Base-by-base conservation (phyloP, 2,329 filamentous ascomycete genomes). In the Phaeosphaeriaceae sp. region DNA sequence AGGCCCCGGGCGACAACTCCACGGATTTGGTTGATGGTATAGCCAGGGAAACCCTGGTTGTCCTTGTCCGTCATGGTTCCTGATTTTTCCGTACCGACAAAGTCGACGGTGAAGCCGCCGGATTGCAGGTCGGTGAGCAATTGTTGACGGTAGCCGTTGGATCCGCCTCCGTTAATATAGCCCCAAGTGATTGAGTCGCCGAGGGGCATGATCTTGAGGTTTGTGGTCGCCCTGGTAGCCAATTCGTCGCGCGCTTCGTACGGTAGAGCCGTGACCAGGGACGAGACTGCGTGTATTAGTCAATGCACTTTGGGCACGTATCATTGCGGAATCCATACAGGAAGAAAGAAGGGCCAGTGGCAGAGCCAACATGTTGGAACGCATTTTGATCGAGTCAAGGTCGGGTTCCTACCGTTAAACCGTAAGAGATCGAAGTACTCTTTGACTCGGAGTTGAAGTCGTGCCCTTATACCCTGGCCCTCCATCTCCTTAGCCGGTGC, bases 1-100 rank as follows among this genome's bases (percentile, higher is more conserved):
- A 60, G 36, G 6, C 53, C 57, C 1, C 51, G 48, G 1, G 36
- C 48, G 13, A 57, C 58, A 9, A 61, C 57, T 6, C 53, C 56
- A 1, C 56, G 61, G 36, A 79, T 76, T 31, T 75, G 51, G 1
- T 48, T 58, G 46, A 79, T 78, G 2, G 66, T 64, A n/a, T 66
- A 71, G 11, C 74, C 76, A 1, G 67, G 54, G 57, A 71, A 65
- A 9, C 74, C 76, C 56, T 77, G 71, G 56, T 75, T 72, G 47
- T 67, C 52, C 24, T 72, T 75, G 53, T 78, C 67, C 9, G 54
- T 49, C 72, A 76, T 76, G 41, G 61, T 69, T 7, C 76, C 76
- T 5, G 65, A 67, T 21, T 54, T 56, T 15, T 65, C 56, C 7
- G 69, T 71, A 15, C 76, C 76, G 33, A 77, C 64, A 52, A 75